Evolutionary conservation across 768 basidiomycete species (phyloP), one percentile per base, ranked within the genome.

Genomic region (Calocera viscosa): DNA sequence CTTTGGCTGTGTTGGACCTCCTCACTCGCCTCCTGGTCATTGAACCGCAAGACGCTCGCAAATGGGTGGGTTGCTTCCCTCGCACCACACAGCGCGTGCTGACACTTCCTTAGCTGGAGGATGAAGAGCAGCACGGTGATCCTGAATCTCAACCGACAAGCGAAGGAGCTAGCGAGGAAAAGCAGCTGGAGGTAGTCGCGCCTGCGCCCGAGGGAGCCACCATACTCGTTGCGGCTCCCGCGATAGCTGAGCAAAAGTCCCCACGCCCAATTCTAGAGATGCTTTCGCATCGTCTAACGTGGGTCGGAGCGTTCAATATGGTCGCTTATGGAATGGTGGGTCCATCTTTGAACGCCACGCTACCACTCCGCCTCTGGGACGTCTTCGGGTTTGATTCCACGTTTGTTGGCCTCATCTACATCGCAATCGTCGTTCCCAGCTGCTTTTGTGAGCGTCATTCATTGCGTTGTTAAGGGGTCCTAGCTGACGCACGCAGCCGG

Each of bases 381-480:
- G 68, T 80, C 7, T 87, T 84, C 82, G 73, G 74, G 2, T 78
- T 82, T 41, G 69, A 78, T 65, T 78, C 85, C 0, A 73, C 72
- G n/a, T 74, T 76, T 72, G 84, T 88, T 11, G 89, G 89, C 8
- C 70, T 89, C n/a, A 80, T 88, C 17, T 86, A 85, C 72, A 76
- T 90, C 67, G 87, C 84, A 8, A 80, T 82, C 10, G 82, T 86
- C 28, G 75, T 87, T 7, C 88, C 87, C 0, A 82, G 84, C 0
- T 72, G 90, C 19, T 76, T 89, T 66, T 87, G 88, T 87, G 71
- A 67, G 83, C 72, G 24, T 33, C 33, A 64, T 26, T 49, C 40
- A 47, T 47, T 17, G 43, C 24, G n/a, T 64, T 24, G 22, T 22
- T 12, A 1, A 14, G 16, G 7, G 28, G 16, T 14, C 38, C 35